Percentiles rank a stretch among this genome's conserved stretches.
These are phyloP conservation scores for Cyberlindnera euphorbiae DNA, from an alignment of 805 yeast species.

Conservation along the genomic window DNA sequence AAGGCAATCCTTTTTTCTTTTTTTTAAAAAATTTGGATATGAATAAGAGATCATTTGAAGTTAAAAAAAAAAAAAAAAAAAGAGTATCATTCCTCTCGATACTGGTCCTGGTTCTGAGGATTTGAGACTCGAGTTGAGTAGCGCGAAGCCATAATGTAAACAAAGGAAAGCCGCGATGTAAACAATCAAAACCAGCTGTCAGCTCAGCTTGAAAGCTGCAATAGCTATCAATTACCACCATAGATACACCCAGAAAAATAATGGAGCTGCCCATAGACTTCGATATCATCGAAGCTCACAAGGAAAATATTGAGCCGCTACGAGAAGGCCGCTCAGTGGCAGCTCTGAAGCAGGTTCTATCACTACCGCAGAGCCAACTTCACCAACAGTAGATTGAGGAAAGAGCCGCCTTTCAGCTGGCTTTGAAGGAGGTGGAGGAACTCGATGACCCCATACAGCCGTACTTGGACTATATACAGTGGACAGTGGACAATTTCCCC, in stretches of 20 bases:
- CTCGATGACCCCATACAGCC: slow-evolving; percentile 81
- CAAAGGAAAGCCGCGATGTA: too few relatives aligned
- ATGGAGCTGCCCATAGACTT: slow-evolving; percentile 29
- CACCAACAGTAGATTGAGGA: slow-evolving; percentile 29
- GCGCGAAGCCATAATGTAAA: too few relatives aligned
- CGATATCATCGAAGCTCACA: slow-evolving; percentile 51
- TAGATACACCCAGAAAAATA: slow-evolving; percentile 2
- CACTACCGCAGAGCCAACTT: slow-evolving; percentile 25
- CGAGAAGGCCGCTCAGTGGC: slow-evolving; percentile 65
- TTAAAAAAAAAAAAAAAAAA: too few relatives aligned
- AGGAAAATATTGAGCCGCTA: slow-evolving; percentile 71
- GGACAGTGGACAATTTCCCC: slow-evolving; percentile 63
- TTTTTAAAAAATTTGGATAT: too few relatives aligned
- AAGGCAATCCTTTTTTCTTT: too few relatives aligned
- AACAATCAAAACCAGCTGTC: too few relatives aligned
- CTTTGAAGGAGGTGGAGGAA: slow-evolving; percentile 48
- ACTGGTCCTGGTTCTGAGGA: too few relatives aligned
- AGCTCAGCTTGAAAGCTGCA: too few relatives aligned
- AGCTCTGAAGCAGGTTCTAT: slow-evolving; percentile 44
- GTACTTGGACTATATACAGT: slow-evolving; percentile 67
- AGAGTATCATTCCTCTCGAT: too few relatives aligned
- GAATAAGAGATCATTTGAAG: too few relatives aligned
- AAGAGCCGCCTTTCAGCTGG: slow-evolving; percentile 44
- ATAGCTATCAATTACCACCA: neutral
- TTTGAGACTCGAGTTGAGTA: too few relatives aligned